Percentiles rank a stretch among this genome's conserved stretches.
Conservation (phyloP, 2,329 filamentous ascomycete genomes). For the Diaporthe sp. region DNA sequence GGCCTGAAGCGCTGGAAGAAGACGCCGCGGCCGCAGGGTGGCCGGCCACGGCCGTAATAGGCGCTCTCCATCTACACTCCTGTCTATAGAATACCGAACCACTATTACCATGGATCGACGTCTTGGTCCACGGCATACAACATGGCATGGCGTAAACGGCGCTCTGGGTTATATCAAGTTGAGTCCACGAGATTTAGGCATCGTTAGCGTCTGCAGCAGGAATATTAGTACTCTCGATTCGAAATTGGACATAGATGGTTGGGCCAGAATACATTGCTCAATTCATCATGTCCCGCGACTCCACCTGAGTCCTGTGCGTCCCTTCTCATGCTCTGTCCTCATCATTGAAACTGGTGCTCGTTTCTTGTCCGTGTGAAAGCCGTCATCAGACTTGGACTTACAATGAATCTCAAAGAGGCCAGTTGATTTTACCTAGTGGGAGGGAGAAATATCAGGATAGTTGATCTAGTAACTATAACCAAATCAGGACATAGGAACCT, state of each 20-base stretch:
- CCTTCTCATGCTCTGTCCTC: no score
- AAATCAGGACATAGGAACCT: no score
- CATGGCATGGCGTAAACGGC: constrained; percentile 27
- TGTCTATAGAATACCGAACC: neutral
- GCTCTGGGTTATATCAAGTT: neutral
- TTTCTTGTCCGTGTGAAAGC: neutral
- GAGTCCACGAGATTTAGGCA: neutral
- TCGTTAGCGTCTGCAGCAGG: neutral
- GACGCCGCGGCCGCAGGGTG: neutral
- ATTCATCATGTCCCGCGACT: neutral
- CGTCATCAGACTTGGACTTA: neutral
- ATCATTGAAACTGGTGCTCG: neutral
- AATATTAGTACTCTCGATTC: neutral
- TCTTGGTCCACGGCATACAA: constrained; percentile 1
- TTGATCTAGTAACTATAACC: no score
- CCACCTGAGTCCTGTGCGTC: neutral
- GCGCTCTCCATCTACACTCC: neutral
- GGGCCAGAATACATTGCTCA: neutral
- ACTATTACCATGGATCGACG: neutral
- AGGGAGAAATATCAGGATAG: no score
- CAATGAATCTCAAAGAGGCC: no score
- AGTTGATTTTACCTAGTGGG: neutral
- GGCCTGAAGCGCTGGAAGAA: constrained; percentile 30
- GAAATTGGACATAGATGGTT: neutral
- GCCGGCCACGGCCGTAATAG: neutral